Base-by-base conservation (phyloP, 768 basidiomycete genomes). In the Sistotremastrum suecicum region DNA sequence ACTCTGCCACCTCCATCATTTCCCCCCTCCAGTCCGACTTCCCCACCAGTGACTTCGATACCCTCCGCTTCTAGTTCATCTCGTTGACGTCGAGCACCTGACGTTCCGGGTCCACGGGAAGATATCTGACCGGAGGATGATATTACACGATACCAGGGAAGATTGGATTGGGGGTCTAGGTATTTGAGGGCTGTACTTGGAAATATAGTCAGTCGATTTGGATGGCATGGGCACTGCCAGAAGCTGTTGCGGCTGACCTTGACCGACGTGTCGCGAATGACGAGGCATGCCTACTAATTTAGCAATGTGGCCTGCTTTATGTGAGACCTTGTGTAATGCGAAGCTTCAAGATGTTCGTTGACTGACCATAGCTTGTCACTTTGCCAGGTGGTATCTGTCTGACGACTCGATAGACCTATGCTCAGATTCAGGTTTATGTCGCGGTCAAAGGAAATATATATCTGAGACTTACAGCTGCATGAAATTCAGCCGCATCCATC, bases 81-180 rank as follows among this genome's bases (percentile, higher is more conserved):
- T 11, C 76, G 66, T 57, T 95, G 90, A 1, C 76, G 65, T 39
- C 72, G 72, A 0, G 88, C 88, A 2, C 87, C 88, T 37, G 73
- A 65, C 3, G 90, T 90, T 3, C 79, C 83, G 3, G 89, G 86
- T 0, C 84, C 88, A 39, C 90, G 72, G 5, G 86, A 89, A 1
- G 87, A 87, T 51, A 86, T 83, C 1, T 68, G 62, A 1, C 87
- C 86, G 0, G 78, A 70, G 0, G 83, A 69, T 3, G 75, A 70
- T 9, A 89, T 66, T 3, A 89, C 83, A 32, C 86, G 75, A 50
- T 88, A 71, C 86, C 86, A 90, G 0, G 86, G 87, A 1, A 89
- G 74, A 5, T 80, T 77, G 0, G 80, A 79, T 29, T 67, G 66
- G 1, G 69, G 66, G 20, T 70, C 68, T 3, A 88, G 61, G 52